phyloP scores from a whole-genome alignment of 495 filamentous ascomycete genomes.

The Neurospora sp. region DNA sequence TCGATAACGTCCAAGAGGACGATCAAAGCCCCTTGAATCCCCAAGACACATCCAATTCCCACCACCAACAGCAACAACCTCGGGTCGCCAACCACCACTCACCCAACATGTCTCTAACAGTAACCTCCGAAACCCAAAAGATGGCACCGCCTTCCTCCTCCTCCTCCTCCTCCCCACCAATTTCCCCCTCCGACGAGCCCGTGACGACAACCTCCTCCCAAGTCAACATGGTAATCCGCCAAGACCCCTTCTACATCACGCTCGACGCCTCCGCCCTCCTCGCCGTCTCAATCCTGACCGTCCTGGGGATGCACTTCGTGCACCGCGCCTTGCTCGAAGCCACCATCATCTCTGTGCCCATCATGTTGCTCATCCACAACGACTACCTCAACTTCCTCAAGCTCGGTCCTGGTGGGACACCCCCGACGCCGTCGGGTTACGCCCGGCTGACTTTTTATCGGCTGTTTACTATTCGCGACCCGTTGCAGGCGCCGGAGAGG shows the following conservation, averaged over 20 bases:
- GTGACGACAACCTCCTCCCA: slow-evolving; percentile 1
- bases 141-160: background rate
- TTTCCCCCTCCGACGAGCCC: slow-evolving; percentile 1
- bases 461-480: slow-evolving; percentile 48
- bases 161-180: background rate
- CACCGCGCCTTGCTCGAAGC: slow-evolving; percentile 34
- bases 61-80: background rate
- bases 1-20: background rate
- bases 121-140: slow-evolving; percentile 13
- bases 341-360: slow-evolving; percentile 38
- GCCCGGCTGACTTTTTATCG: slow-evolving; percentile 54
- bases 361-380: slow-evolving; percentile 50
- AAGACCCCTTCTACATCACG: slow-evolving; percentile 39
- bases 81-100: background rate
- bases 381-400: slow-evolving; percentile 70
- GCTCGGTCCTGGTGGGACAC: slow-evolving; percentile 74
- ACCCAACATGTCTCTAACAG: slow-evolving; percentile 17
- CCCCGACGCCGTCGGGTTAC: slow-evolving; percentile 62
- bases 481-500: slow-evolving; percentile 33
- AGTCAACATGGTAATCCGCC: slow-evolving; percentile 34
- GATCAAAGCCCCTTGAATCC: background rate
- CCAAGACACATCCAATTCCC: background rate
- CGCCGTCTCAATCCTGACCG: slow-evolving; percentile 30
- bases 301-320: slow-evolving; percentile 39
- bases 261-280: slow-evolving; percentile 36